Base-by-base conservation (phyloP, 345 rosid species). In the Hypericum perforatum region DNA sequence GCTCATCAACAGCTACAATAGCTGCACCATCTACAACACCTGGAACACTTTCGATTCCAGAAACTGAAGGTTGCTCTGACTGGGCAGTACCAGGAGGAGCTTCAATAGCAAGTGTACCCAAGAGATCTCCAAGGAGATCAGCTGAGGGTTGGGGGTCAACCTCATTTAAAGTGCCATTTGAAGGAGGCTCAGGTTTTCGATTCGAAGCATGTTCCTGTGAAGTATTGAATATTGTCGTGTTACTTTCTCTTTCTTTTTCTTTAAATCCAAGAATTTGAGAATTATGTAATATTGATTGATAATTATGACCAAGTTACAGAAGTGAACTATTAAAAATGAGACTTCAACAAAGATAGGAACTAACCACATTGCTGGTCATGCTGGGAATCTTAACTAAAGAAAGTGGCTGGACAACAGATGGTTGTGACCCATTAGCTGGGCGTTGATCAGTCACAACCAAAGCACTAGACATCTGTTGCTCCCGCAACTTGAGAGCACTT, bases 401-500 rank as follows among this genome's bases (percentile, higher is more conserved):
- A 44, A 82, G 32, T 22, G 32, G 86, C 50, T 55, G 73, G 65
- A 76, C 64, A 41, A 71, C 79, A 63, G 82, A 53, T 15, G 70
- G 64, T 29, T 86, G 77, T n/a, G 83, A 59, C 61, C 84, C 95
- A 70, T 70, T 79, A 45, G 74, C 73, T 61, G 96, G 77, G 52
- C 37, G 70, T 52, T 81, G 86, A 63, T 89, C 88, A 60, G 88
- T 76, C 60, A 94, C 80, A 63, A 86, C 96, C 86, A 94, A 63
- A 57, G 94, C 95, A 79, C 74, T 94, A 59, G 99, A 89, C 63
- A 66, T 76, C 52, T 86, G 95, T 70, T 89, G 99, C 70, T 89
- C 77, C 56, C 97, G 79, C 82, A 89, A 72, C 82, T 79, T 94
- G 64, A 86, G 73, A 68, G 99, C 97, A 81, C 97, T 94, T 80